Evolutionary conservation across 2,329 filamentous ascomycete genomes (phyloP), one percentile per base, ranked within the genome.

Genomic region (Cercospora nicotianae): DNA sequence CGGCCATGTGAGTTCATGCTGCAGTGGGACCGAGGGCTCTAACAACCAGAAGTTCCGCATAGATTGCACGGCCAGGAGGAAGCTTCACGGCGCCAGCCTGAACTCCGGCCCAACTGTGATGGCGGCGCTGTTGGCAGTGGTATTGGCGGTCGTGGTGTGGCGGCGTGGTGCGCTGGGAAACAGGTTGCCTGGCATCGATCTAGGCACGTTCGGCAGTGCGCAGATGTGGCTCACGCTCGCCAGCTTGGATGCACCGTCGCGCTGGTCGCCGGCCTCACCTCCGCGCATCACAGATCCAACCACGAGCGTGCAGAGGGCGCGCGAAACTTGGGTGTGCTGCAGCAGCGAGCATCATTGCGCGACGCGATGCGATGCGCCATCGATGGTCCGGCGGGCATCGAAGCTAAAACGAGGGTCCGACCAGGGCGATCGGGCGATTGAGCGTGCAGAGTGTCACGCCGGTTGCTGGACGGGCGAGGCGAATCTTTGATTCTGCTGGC

Each of bases 401-500:
- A 12, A 36, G 30, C 55, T 59, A 59, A 59, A 59, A 16, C 30
- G 55, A 59, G 55, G 55, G 28, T 63, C 42, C 28, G 60, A 20
- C 28, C 39, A 33, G 60, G 30, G 31, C 48, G 64, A 66, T 66
- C 64, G 57, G 30, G 13, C 64, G 64, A 66, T 66, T 13, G 39
- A 31, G 59, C 28, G 61, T 51, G 61, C 42, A 30, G 42, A 33
- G 6, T 58, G 58, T 31, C 33, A 48, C 58, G 59, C 45, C 42
- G 31, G 26, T 45, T 30, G 58, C 33, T 33, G 28, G 26, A 26
- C 62, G 48, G 62, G 61, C 67, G 23, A 39, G 53, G 33, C 63
- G 60, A 31, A 69, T 69, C 67, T 66, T 31, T 45, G 26, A 18
- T 66, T 60, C 63, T 30, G 67, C 33, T 53, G 53, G 18, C 60